Conservation (phyloP, 1,284 basidiomycete genomes). For the Golubevia sp. region DNA sequence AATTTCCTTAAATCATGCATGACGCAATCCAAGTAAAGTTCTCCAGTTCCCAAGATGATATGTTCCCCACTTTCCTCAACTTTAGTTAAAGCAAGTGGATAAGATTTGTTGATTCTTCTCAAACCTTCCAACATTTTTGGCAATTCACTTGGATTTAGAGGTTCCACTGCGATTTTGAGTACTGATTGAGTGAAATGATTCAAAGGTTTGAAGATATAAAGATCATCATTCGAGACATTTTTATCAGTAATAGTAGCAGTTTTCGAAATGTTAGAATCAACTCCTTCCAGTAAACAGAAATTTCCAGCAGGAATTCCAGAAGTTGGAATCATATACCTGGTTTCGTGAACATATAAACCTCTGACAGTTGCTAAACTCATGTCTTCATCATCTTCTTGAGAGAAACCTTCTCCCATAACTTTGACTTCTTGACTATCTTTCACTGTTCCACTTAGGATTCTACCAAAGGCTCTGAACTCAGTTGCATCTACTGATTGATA, state of each 20-base stretch:
- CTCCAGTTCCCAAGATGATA: constrained; percentile 56
- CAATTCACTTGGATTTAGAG: constrained; percentile 54
- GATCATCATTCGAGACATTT: constrained; percentile 16
- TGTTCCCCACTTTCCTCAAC: constrained; percentile 60
- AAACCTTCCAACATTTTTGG: constrained; percentile 60
- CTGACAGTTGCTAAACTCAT: constrained; percentile 41
- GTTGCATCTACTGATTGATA: constrained; percentile 47
- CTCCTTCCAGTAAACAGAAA: constrained; percentile 43
- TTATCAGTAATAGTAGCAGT: constrained; percentile 36
- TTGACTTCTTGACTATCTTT: constrained; percentile 36
- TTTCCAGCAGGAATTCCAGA: constrained; percentile 49
- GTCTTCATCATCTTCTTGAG: constrained; percentile 59
- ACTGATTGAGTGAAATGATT: constrained; percentile 52
- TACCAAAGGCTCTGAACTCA: constrained; percentile 49
- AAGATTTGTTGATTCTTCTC: constrained; percentile 55
- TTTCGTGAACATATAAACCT: constrained; percentile 34
- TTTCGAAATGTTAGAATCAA: constrained; percentile 50
- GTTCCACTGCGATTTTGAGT: constrained; percentile 57
- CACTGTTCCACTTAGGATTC: constrained; percentile 52
- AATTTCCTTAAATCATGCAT: constrained; percentile 54
- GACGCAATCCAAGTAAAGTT: constrained; percentile 57
- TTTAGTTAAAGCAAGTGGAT: constrained; percentile 47
- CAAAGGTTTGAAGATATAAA: constrained; percentile 41
- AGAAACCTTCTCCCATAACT: constrained; percentile 50
- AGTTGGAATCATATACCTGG: constrained; percentile 39